These are phyloP conservation scores for Stagonosporopsis vannaccii DNA, from an alignment of 2,329 filamentous ascomycete species.

Conservation along the genomic window DNA sequence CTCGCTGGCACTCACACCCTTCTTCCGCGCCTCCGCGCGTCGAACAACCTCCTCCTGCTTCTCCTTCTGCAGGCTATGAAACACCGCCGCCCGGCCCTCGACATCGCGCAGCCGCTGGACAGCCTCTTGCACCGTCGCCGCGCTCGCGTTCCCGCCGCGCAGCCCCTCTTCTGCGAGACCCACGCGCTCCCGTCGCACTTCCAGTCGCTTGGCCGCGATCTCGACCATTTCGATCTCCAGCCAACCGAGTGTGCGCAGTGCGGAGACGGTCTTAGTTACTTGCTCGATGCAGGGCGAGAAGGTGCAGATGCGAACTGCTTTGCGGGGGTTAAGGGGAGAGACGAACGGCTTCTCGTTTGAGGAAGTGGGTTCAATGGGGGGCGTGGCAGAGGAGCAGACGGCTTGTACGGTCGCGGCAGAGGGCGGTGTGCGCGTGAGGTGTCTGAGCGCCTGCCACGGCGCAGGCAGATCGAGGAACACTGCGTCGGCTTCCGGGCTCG, in stretches of 20 bases:
- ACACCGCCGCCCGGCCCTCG: slow-evolving; percentile 72
- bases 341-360: slow-evolving; percentile 31
- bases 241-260: slow-evolving; percentile 84
- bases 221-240: slow-evolving; percentile 94
- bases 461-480: slow-evolving; percentile 83
- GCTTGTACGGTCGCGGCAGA: slow-evolving; percentile 34
- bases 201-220: slow-evolving; percentile 78
- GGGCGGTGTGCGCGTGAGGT: slow-evolving; percentile 67
- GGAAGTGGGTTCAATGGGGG: slow-evolving; percentile 44
- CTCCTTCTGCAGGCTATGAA: slow-evolving; percentile 59
- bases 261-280: slow-evolving; percentile 83
- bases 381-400: slow-evolving; percentile 35
- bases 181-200: slow-evolving; percentile 81
- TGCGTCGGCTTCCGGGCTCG: slow-evolving; percentile 62
- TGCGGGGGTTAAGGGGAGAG: slow-evolving; percentile 72
- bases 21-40: slow-evolving; percentile 46
- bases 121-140: slow-evolving; percentile 81
- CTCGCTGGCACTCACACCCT: slow-evolving; percentile 27
- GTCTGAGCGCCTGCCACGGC: slow-evolving; percentile 79
- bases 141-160: slow-evolving; percentile 71
- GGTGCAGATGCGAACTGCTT: slow-evolving; percentile 81
- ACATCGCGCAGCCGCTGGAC: slow-evolving; percentile 75
- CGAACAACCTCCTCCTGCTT: slow-evolving; percentile 54
- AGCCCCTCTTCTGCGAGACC: slow-evolving; percentile 74
- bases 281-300: slow-evolving; percentile 98